These are phyloP conservation scores for Conringia planisiliqua DNA, from an alignment of 345 rosid genomes.

Conservation along the genomic window DNA sequence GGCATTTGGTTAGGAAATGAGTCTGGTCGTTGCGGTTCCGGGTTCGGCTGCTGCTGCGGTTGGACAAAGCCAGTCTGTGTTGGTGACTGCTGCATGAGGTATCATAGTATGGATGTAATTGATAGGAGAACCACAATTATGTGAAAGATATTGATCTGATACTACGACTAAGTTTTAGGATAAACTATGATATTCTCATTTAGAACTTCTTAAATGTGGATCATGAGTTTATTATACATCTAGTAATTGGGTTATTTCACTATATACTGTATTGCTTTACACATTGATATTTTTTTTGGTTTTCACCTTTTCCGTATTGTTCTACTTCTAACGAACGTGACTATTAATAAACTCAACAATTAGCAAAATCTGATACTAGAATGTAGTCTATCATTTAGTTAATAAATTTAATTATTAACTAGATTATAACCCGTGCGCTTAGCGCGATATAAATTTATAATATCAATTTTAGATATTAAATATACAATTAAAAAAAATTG, in stretches of 20 bases:
- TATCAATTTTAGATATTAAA: too few relatives aligned
- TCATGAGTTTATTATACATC: neutral
- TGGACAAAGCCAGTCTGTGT: constrained; percentile 15
- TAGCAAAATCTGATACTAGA: neutral
- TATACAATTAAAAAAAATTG: too few relatives aligned
- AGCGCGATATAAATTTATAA: too few relatives aligned
- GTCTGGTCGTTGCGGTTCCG: constrained; percentile 22
- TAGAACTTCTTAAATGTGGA: neutral
- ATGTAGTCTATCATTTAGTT: neutral
- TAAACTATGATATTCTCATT: neutral
- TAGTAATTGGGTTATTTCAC: neutral
- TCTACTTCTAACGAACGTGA: neutral
- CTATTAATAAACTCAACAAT: neutral
- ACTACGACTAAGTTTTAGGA: neutral
- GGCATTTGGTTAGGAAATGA: constrained; percentile 21
- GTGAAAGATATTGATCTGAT: neutral
- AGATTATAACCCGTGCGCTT: too few relatives aligned
- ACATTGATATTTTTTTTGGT: neutral
- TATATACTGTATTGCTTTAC: neutral
- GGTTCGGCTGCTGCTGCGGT: constrained; percentile 16
- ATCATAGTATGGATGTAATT: neutral
- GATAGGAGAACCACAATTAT: too few relatives aligned
- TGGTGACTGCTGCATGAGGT: constrained; percentile 9
- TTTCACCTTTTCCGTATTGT: neutral
- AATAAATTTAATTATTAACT: too few relatives aligned